phyloP scores from a whole-genome alignment of 2,329 filamentous ascomycete species.

The Epichloe gansuensis region DNA sequence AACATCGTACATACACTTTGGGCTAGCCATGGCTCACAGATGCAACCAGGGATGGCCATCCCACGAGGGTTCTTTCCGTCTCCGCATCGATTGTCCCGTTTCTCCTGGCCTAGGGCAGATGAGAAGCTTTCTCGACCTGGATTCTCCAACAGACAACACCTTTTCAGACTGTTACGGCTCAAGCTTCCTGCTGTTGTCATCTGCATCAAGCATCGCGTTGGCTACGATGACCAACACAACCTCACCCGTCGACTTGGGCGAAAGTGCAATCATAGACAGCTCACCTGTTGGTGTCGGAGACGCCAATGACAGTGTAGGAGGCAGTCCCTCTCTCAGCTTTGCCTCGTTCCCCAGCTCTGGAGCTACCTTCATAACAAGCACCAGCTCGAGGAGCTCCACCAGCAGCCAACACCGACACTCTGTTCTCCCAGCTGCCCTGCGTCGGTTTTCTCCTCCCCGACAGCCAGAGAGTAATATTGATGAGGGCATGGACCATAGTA shows the following conservation, averaged over 20 bases:
- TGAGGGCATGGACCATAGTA: neutral
- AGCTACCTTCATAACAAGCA: constrained; percentile 13
- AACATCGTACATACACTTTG: too few species aligned
- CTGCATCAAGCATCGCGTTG: constrained; percentile 2
- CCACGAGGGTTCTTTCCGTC: neutral
- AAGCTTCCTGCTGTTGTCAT: constrained; percentile 8
- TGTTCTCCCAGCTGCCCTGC: constrained; percentile 5
- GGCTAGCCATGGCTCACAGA: neutral
- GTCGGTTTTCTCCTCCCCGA: neutral
- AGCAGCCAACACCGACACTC: constrained; percentile 5
- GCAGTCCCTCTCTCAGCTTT: constrained; percentile 3
- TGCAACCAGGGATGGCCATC: constrained; percentile 1
- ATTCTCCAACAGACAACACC: constrained; percentile 1
- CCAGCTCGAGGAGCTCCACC: constrained; percentile 10
- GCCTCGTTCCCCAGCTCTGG: constrained; percentile 8
- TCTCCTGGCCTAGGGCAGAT: constrained; percentile 4
- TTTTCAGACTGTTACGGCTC: constrained; percentile 1
- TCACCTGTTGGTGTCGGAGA: neutral
- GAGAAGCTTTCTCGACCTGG: constrained; percentile 9
- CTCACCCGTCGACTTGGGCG: neutral
- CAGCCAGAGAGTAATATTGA: neutral
- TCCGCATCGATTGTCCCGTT: neutral
- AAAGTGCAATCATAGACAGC: constrained; percentile 1
- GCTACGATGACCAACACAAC: neutral
- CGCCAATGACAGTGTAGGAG: constrained; percentile 2